Evolutionary conservation across 345 rosid species (phyloP).

Genomic region (Salix brachista): DNA sequence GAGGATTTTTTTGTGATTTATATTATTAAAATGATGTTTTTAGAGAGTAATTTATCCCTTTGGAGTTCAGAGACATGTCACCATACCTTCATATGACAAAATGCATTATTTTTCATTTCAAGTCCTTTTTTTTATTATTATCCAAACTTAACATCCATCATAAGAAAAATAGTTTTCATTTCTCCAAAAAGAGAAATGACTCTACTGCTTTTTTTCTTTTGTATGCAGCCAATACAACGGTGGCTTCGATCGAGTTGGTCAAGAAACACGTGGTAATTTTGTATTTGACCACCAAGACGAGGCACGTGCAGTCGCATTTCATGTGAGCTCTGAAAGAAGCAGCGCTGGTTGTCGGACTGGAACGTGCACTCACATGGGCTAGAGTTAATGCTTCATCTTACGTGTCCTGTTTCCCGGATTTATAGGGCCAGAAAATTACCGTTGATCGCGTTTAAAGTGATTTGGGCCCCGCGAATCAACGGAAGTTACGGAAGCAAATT

Average conservation of each 20-base stretch:
- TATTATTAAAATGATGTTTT: too few relatives aligned
- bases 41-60: too few relatives aligned
- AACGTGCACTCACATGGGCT: conserved; percentile 71
- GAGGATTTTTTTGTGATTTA: too few relatives aligned
- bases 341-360: conserved; percentile 32
- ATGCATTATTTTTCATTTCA: too few relatives aligned
- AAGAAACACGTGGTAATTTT: conserved; percentile 9
- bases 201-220: not conserved
- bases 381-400: not conserved
- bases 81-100: too few relatives aligned
- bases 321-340: not conserved
- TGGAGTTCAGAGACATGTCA: too few relatives aligned
- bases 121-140: too few relatives aligned
- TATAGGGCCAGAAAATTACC: conserved; percentile 26
- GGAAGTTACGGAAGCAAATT: conserved; percentile 10
- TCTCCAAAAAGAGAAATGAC: not conserved
- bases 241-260: conserved; percentile 20
- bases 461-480: conserved; percentile 7
- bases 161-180: not conserved
- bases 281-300: conserved; percentile 13
- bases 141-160: too few relatives aligned
- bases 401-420: conserved; percentile 25
- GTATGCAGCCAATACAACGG: conserved; percentile 7
- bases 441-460: conserved; percentile 20
- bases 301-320: conserved; percentile 22